Percentiles rank a stretch among this genome's conserved stretches.
Evolutionary conservation across 2,329 filamentous ascomycete genomes (phyloP).

Genomic region (Fonsecaea pedrosoi): DNA sequence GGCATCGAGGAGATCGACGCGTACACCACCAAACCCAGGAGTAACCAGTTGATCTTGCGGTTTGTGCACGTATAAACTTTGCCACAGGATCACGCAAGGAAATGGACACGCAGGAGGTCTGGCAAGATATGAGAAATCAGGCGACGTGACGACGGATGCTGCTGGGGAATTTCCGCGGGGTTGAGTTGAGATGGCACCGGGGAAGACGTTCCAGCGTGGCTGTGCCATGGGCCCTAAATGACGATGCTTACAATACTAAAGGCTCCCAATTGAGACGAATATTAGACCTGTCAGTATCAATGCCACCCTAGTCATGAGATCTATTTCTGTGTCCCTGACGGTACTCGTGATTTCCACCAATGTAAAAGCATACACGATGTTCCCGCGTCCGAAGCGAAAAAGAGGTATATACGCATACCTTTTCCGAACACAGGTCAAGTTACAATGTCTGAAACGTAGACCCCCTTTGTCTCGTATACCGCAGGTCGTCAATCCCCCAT

Average conservation of each 20-base stretch:
- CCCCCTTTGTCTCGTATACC: neutral
- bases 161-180: neutral
- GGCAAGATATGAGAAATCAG: neutral
- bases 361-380: neutral
- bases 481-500: neutral
- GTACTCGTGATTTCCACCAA: neutral
- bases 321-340: neutral
- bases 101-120: neutral
- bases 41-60: conserved; percentile 65
- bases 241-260: neutral
- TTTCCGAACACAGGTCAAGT: neutral
- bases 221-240: too few relatives aligned
- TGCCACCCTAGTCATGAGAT: neutral
- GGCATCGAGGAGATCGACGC: conserved; percentile 70
- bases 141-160: neutral
- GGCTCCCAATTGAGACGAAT: neutral
- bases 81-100: neutral
- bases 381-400: neutral
- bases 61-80: conserved; percentile 52
- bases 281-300: neutral
- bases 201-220: too few relatives aligned
- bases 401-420: neutral
- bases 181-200: neutral
- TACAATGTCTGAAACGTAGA: neutral
- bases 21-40: conserved; percentile 66